Base-by-base conservation (phyloP, 495 filamentous ascomycete species). In the Saxophila tyrrhenica region DNA sequence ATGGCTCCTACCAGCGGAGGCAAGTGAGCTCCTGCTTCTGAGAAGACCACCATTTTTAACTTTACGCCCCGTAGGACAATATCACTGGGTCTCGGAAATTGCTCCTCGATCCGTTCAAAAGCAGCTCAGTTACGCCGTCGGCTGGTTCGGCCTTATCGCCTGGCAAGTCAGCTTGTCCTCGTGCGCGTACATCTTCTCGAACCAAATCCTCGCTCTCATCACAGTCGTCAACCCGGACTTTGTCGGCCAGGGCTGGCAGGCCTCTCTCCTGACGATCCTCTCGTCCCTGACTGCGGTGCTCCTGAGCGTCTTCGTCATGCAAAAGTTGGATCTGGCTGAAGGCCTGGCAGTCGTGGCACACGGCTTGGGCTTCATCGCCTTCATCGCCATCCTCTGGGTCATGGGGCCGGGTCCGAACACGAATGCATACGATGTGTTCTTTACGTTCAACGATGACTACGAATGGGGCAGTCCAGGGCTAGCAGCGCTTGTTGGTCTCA, bases 231-330 rank as follows among this genome's bases (percentile, higher is more conserved):
- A 71, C 54, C 62, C 68, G 5, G 48, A 51, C 10, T 79, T 75
- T 57, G 54, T 24, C 0, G 56, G 65, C 0, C 51, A 70, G 44
- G 56, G 56, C 15, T 82, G 75, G 75, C 76, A 81, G 3, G 41
- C 23, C 16, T 55, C 52, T 2, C 52, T 67, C 3, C 39, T 64
- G 1, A 50, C 45, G 0, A 54, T 47, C 29, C 48, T 50, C n/a
- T 41, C 53, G 16, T 1, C 49, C 2, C 39, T 55, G 1, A 57
- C 62, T 50, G n/a, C 54, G n/a, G 39, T 53, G 2, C 3, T 53
- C 1, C 29, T 65, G 21, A 62, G 59, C 48, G 57, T 44, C 0
- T 54, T 41, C 39, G 23, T 48, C 35, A 52, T 52, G 2, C 23
- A 52, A 21, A 39, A 59, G 15, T 51, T 68, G n/a, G 54, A 64